These are phyloP conservation scores for Spiraea crenata DNA, from an alignment of 331 rosid genomes.

Conservation along the genomic window DNA sequence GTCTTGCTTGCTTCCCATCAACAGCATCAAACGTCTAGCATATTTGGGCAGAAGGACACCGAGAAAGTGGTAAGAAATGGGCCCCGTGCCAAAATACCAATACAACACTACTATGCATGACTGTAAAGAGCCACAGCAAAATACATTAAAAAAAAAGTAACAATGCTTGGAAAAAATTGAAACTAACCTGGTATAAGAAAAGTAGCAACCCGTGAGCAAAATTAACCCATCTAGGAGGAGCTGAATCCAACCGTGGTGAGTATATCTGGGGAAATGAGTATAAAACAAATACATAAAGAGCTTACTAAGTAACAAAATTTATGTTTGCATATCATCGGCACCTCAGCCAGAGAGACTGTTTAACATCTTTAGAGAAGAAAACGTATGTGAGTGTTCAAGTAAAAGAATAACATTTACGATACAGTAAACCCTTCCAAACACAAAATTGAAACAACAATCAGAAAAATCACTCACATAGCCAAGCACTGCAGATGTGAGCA, in stretches of 20 bases:
- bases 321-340: neutral
- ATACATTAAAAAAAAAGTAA: neutral
- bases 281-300: constrained; percentile 5
- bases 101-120: constrained; percentile 8
- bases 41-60: constrained; percentile 16
- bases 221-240: constrained; percentile 98
- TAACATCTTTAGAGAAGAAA: neutral
- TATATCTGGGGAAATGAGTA: constrained; percentile 52
- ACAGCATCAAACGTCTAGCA: constrained; percentile 94
- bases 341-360: neutral
- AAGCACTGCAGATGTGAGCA: constrained; percentile 72
- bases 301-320: neutral
- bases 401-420: neutral
- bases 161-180: constrained; percentile 5
- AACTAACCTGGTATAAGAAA: constrained; percentile 85
- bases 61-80: neutral
- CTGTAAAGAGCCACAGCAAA: neutral
- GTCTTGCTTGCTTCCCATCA: constrained; percentile 98
- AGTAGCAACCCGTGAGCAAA: constrained; percentile 90
- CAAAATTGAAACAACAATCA: neutral
- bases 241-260: constrained; percentile 77
- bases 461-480: constrained; percentile 71
- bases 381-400: neutral
- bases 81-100: neutral
- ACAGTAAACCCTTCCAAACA: neutral